phyloP scores from a whole-genome alignment of 495 filamentous ascomycete genomes.

The Halenospora varia region DNA sequence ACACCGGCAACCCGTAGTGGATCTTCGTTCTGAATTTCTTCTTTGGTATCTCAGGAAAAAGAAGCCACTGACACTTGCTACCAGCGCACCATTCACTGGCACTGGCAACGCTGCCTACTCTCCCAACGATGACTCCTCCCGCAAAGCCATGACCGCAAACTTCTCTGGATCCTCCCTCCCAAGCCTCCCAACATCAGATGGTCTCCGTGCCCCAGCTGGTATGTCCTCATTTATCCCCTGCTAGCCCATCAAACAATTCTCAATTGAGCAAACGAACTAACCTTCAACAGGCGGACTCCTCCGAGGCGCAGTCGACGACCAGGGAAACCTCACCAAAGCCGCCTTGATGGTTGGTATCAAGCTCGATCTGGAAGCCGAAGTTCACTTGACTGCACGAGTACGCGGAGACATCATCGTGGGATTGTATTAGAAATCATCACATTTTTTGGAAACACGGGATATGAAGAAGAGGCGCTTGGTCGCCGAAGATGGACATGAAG shows the following conservation, averaged over 20 bases:
- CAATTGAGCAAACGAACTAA: background rate
- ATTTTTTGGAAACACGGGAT: background rate
- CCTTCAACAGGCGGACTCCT: constrained; percentile 29
- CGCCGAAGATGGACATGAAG: too few relatives aligned
- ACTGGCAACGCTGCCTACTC: constrained; percentile 25
- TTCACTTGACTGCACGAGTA: constrained; percentile 41
- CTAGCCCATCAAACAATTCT: background rate
- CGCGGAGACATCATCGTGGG: constrained; percentile 34
- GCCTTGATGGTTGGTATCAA: constrained; percentile 43
- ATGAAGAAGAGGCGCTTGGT: background rate
- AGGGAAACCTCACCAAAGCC: constrained; percentile 38
- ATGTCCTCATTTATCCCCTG: constrained; percentile 13
- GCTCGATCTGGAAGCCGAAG: constrained; percentile 43
- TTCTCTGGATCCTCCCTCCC: constrained; percentile 26
- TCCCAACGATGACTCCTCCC: background rate
- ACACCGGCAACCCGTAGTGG: constrained; percentile 13
- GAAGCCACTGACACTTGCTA: constrained; percentile 22
- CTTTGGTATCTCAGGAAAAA: constrained; percentile 23
- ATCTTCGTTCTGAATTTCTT: constrained; percentile 8
- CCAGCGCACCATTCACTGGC: constrained; percentile 29
- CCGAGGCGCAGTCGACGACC: constrained; percentile 36
- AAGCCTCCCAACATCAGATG: constrained; percentile 32
- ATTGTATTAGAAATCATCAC: constrained; percentile 22
- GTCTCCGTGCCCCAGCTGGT: constrained; percentile 37
- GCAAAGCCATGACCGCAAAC: constrained; percentile 24